Conservation (phyloP, 768 basidiomycete species). For the Rickenella mellea region DNA sequence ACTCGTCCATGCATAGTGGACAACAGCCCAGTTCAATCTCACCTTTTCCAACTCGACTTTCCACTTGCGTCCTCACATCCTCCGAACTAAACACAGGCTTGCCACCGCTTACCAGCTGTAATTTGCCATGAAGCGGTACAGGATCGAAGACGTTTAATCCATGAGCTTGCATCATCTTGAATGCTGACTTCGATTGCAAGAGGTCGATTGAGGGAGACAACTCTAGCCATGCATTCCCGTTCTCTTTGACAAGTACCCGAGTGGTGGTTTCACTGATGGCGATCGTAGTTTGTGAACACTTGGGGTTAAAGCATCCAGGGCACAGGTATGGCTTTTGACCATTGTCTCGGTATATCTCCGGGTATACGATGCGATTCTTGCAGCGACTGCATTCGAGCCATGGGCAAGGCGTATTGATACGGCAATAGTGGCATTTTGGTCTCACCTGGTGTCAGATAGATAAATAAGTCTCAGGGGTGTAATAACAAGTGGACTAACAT, state of each 20-base stretch:
- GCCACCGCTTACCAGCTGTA: slow-evolving; percentile 5
- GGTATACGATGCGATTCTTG: slow-evolving; percentile 17
- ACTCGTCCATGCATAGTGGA: slow-evolving; percentile 19
- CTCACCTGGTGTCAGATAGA: slow-evolving; percentile 8
- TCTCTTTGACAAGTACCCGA: slow-evolving; percentile 11
- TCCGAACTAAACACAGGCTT: slow-evolving; percentile 10
- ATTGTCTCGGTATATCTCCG: slow-evolving; percentile 6
- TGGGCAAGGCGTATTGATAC: slow-evolving; percentile 12
- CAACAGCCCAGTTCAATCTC: slow-evolving; percentile 16
- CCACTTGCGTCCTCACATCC: slow-evolving; percentile 7
- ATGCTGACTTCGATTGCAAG: slow-evolving; percentile 16
- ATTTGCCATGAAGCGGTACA: background rate
- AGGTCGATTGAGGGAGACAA: slow-evolving; percentile 6
- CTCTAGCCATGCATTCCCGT: slow-evolving; percentile 17
- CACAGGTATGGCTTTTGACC: slow-evolving; percentile 9
- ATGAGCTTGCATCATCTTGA: slow-evolving; percentile 18
- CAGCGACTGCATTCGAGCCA: slow-evolving; percentile 16
- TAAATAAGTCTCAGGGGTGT: background rate
- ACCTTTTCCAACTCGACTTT: slow-evolving; percentile 13
- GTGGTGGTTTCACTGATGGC: slow-evolving; percentile 9
- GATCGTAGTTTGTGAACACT: slow-evolving; percentile 4
- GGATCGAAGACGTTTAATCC: slow-evolving; percentile 11
- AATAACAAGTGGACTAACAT: background rate
- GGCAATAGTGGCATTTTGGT: slow-evolving; percentile 19
- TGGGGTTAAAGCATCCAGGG: slow-evolving; percentile 11